Percentiles rank a stretch among this genome's conserved stretches.
phyloP scores from a whole-genome alignment of 2,329 filamentous ascomycete species.

The Colletotrichum kahawae region DNA sequence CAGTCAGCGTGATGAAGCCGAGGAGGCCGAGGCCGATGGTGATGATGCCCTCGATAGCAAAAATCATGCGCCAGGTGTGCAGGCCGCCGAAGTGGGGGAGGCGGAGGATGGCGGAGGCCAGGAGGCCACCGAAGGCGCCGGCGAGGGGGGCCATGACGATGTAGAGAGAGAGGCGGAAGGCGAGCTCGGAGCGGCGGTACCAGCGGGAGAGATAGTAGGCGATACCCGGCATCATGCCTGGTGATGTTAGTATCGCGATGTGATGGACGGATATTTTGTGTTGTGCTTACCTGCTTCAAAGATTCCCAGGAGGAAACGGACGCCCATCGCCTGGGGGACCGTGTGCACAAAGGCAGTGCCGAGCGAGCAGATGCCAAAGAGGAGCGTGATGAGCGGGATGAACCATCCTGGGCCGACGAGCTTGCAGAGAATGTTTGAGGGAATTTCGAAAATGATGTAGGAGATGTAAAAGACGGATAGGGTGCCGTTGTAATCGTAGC shows the following conservation, averaged over 20 bases:
- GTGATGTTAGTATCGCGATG: not conserved
- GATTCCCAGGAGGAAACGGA: conserved; percentile 64
- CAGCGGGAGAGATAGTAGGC: conserved; percentile 69
- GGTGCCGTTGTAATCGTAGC: conserved; percentile 67
- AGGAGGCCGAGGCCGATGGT: conserved; percentile 56
- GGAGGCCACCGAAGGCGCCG: conserved; percentile 70
- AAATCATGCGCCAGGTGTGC: conserved; percentile 71
- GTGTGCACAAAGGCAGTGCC: conserved; percentile 64
- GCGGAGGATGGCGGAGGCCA: conserved; percentile 66
- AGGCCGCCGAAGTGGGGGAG: conserved; percentile 62
- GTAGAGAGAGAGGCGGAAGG: conserved; percentile 67
- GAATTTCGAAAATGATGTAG: conserved; percentile 71
- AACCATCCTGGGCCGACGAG: conserved; percentile 70
- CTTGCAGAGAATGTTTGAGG: conserved; percentile 67
- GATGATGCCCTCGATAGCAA: conserved; percentile 73
- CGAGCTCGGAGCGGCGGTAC: conserved; percentile 67
- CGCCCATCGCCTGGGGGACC: conserved; percentile 50
- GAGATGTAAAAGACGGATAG: conserved; percentile 68
- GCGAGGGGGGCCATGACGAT: conserved; percentile 70
- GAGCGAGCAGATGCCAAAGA: conserved; percentile 64
- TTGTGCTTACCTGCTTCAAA: conserved; percentile 62
- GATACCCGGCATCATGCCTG: conserved; percentile 58
- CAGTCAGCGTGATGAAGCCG: conserved; percentile 66
- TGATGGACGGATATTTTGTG: conserved; percentile 34
- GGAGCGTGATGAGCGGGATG: conserved; percentile 60